Base-by-base conservation (phyloP, 164 flowering plant genomes). In the Kalanchoe fedtschenkoi region DNA sequence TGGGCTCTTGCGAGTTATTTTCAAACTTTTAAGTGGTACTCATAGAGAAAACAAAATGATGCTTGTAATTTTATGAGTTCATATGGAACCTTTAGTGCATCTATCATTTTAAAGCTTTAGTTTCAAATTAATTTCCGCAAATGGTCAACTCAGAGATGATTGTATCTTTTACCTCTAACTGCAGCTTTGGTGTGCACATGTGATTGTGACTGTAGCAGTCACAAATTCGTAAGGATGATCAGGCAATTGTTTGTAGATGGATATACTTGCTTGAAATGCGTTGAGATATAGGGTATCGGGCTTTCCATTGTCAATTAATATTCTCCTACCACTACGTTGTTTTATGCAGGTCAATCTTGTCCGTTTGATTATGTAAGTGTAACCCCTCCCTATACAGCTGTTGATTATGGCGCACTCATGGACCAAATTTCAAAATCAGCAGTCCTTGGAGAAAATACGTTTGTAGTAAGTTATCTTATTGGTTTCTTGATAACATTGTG, bases 351-450 rank as follows among this genome's bases (percentile, higher is more conserved):
- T 65, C 67, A 62, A 66, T 65, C 69, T 69, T 81, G 76, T 34
- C 35, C 80, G 60, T 91, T 91, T 82, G 91, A 84, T 77, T 91
- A 85, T 64, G 74, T 91, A 34, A 91, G 98, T 74, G 96, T 89
- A 29, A 91, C 98, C 34, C 96, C 98, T 65, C 98, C 98, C 19
- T 92, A 92, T 62, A 79, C 69, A 26, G 76, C 74, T 67, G 98
- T 92, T 39, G 84, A 87, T 69, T 89, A 92, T 68, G 77, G 73
- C 19, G 66, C 81, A 13, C 75, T 92, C 46, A 92, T 92, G 98
- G 74, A 43, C 41, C 89, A 86, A 74, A 70, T 92, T 51, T 80
- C 95, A 37, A 71, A 66, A 32, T 89, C 96, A 29, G 68, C 83
- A 28, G 65, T 84, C 35, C 69, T 89, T 69, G 95, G 96, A 60